Evolutionary conservation across 2,329 filamentous ascomycete species (phyloP).

Genomic region (Peltaster fructicola): DNA sequence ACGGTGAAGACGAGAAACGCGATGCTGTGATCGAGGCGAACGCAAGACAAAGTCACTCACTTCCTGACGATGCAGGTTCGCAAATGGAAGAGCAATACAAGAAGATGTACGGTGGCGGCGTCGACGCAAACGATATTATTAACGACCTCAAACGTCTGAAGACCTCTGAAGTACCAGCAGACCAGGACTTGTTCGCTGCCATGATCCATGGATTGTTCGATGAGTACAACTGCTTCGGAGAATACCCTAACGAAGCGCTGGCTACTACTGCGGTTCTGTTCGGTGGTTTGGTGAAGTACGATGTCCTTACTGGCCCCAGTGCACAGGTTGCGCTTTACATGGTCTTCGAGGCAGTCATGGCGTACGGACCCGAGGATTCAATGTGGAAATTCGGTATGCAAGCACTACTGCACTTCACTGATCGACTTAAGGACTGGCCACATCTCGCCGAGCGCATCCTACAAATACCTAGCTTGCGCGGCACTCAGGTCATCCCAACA

Average conservation of each 20-base stretch:
- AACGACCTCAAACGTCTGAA: constrained; percentile 75
- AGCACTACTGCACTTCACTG: constrained; percentile 73
- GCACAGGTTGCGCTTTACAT: constrained; percentile 89
- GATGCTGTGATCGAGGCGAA: constrained; percentile 84
- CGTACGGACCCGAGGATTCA: constrained; percentile 62
- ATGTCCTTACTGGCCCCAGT: constrained; percentile 74
- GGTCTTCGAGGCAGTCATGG: constrained; percentile 89
- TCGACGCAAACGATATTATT: constrained; percentile 72
- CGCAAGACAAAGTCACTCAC: constrained; percentile 60
- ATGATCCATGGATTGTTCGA: constrained; percentile 98
- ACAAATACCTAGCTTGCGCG: constrained; percentile 63
- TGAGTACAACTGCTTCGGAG: constrained; percentile 86
- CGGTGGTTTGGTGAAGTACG: constrained; percentile 73
- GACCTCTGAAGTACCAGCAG: constrained; percentile 60
- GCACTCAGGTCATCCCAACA: constrained; percentile 41
- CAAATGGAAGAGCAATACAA: constrained; percentile 98
- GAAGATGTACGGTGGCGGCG: constrained; percentile 87
- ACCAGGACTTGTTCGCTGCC: constrained; percentile 91
- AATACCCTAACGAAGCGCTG: constrained; percentile 89
- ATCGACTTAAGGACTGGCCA: constrained; percentile 82
- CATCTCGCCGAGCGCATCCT: constrained; percentile 76
- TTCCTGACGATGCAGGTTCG: constrained; percentile 61
- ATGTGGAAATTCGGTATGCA: constrained; percentile 99
- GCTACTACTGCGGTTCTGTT: no score
- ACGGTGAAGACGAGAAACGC: constrained; percentile 57